Evolutionary conservation across 2,329 filamentous ascomycete species (phyloP), one percentile per base, ranked within the genome.

Genomic region (Pseudovirgaria hyperparasitica): DNA sequence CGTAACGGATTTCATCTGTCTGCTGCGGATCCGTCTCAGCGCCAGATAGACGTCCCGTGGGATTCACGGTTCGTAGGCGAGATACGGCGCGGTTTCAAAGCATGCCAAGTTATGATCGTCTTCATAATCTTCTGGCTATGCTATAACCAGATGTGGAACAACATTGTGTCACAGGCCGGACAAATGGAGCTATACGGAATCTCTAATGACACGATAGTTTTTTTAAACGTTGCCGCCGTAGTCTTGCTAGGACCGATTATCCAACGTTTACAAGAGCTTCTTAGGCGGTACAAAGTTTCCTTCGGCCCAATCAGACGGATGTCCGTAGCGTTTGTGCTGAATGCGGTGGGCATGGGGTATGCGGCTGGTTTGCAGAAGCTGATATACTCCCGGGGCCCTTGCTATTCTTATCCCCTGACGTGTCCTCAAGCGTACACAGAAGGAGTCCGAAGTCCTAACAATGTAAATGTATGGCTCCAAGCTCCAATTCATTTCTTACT

Each of bases 381-480:
- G n/a, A n/a, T n/a, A n/a, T n/a, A n/a, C n/a, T n/a, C n/a, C n/a
- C n/a, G n/a, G n/a, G n/a, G n/a, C n/a, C n/a, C n/a, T n/a, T n/a
- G n/a, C n/a, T n/a, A n/a, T n/a, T n/a, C n/a, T n/a, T n/a, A n/a
- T n/a, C n/a, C n/a, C n/a, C n/a, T n/a, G n/a, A n/a, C n/a, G n/a
- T n/a, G n/a, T n/a, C n/a, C n/a, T n/a, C n/a, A n/a, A n/a, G n/a
- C n/a, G n/a, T n/a, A n/a, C n/a, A n/a, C n/a, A n/a, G n/a, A n/a
- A n/a, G n/a, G n/a, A n/a, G n/a, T n/a, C 2, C 30, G 22, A 6
- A 29, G 39, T 3, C 52, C 52, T 0, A 60, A 60, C 20, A 19
- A 46, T 2, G 36, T 60, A 9, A 46, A 31, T 10, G 43, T 59
- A 4, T 55, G 47, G 41, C 21, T 51, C 1, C 56, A 61, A 28